Conservation (phyloP, 2,329 filamentous ascomycete species). For the Stachybotrys chartarum region DNA sequence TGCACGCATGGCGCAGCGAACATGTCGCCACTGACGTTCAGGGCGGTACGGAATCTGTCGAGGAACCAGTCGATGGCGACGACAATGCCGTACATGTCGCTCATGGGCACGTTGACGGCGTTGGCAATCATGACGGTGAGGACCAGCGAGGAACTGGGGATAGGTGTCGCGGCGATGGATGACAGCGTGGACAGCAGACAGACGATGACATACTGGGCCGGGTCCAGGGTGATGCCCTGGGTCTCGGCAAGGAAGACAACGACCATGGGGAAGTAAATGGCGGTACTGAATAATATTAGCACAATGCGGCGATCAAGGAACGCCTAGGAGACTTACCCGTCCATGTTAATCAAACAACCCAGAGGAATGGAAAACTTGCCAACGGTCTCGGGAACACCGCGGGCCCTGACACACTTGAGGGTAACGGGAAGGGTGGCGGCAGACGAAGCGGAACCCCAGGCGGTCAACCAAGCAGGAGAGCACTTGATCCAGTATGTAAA, state of each 20-base stretch:
- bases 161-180: constrained; percentile 46
- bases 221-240: constrained; percentile 34
- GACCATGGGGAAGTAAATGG: constrained; percentile 47
- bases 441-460: constrained; percentile 46
- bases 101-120: constrained; percentile 35
- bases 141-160: constrained; percentile 43
- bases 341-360: constrained; percentile 44
- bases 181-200: constrained; percentile 40
- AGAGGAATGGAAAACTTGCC: constrained; percentile 39
- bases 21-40: constrained; percentile 44
- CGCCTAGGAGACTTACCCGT: constrained; percentile 22
- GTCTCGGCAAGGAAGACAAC: constrained; percentile 46
- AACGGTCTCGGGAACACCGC: constrained; percentile 33
- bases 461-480: constrained; percentile 45
- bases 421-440: constrained; percentile 45
- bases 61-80: constrained; percentile 49
- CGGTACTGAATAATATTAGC: constrained; percentile 25
- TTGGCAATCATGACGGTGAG: constrained; percentile 44
- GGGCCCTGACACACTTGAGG: constrained; percentile 30
- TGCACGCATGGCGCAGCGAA: constrained; percentile 21
- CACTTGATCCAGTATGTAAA: constrained; percentile 39
- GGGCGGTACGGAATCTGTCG: constrained; percentile 45
- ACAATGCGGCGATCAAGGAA: no score
- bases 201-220: constrained; percentile 41
- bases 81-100: constrained; percentile 44